Evolutionary conservation across 495 filamentous ascomycete genomes (phyloP).

Genomic region (Terfezia claveryi): DNA sequence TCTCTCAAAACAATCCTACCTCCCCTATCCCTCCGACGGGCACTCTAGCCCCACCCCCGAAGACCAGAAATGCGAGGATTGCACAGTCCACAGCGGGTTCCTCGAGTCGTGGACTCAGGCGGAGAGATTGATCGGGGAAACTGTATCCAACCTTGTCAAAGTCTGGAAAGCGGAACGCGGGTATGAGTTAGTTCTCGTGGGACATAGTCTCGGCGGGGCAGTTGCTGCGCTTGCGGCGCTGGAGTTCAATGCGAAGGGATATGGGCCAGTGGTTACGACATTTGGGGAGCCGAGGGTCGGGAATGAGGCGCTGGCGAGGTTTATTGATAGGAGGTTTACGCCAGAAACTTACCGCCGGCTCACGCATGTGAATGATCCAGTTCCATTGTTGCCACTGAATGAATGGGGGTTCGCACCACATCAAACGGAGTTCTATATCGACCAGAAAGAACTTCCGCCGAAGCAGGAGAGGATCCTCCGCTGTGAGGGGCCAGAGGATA

Average conservation of each 20-base stretch:
- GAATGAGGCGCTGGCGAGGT: slow-evolving; percentile 46
- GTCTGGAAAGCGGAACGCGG: slow-evolving; percentile 37
- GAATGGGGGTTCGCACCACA: slow-evolving; percentile 81
- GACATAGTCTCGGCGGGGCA: slow-evolving; percentile 82
- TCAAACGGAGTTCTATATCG: slow-evolving; percentile 69
- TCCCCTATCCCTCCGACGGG: slow-evolving; percentile 48
- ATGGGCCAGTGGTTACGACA: slow-evolving; percentile 57
- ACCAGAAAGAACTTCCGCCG: slow-evolving; percentile 44
- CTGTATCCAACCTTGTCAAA: slow-evolving; percentile 9
- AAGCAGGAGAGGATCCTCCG: slow-evolving; percentile 38
- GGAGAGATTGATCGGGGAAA: slow-evolving; percentile 6
- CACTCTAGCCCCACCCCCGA: slow-evolving; percentile 27
- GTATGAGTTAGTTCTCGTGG: slow-evolving; percentile 56
- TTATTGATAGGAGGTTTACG: slow-evolving; percentile 43
- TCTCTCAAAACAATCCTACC: slow-evolving; percentile 69
- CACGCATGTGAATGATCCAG: slow-evolving; percentile 70
- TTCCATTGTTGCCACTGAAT: slow-evolving; percentile 61
- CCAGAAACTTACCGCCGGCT: slow-evolving; percentile 47
- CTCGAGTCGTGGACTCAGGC: slow-evolving; percentile 44
- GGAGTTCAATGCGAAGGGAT: slow-evolving; percentile 46
- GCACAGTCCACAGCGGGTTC: slow-evolving; percentile 84
- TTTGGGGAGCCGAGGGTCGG: slow-evolving; percentile 82
- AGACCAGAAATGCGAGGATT: slow-evolving; percentile 43
- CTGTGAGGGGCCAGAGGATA: slow-evolving; percentile 52
- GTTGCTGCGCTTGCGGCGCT: slow-evolving; percentile 72